phyloP scores from a whole-genome alignment of 306 rosid genomes.

The Medicago ruthenica region DNA sequence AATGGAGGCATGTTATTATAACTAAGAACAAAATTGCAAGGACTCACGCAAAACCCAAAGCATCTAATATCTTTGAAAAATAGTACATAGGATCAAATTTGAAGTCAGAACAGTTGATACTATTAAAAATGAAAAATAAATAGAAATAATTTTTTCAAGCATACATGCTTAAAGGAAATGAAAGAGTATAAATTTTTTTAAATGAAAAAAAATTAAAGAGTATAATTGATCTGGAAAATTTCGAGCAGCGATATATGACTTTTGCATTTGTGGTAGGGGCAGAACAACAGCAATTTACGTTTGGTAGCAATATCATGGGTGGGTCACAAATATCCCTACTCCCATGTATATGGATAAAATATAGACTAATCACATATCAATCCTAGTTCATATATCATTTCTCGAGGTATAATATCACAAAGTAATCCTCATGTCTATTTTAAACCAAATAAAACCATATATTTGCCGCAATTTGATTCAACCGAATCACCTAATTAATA shows the following conservation, averaged over 20 bases:
- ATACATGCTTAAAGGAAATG: neutral
- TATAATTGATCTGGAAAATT: neutral
- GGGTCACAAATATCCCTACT: conserved; percentile 25
- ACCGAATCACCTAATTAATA: conserved; percentile 27
- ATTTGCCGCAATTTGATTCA: conserved; percentile 39
- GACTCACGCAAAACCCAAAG: no score
- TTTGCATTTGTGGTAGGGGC: neutral
- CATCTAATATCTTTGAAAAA: no score
- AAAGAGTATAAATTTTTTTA: no score
- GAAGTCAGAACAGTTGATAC: neutral
- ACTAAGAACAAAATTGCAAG: no score
- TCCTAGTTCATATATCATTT: conserved; percentile 8
- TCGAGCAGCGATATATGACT: neutral
- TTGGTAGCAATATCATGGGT: neutral
- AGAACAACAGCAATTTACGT: neutral
- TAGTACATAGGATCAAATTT: no score
- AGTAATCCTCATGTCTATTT: conserved; percentile 38
- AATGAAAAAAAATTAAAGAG: neutral
- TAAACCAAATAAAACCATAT: conserved; percentile 20
- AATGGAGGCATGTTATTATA: no score
- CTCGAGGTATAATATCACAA: conserved; percentile 37
- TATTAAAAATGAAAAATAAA: no score
- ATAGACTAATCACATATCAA: conserved; percentile 21
- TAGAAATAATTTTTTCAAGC: neutral
- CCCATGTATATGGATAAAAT: conserved; percentile 11